phyloP scores from a whole-genome alignment of 2,329 filamentous ascomycete genomes.

The Fusarium sp. region DNA sequence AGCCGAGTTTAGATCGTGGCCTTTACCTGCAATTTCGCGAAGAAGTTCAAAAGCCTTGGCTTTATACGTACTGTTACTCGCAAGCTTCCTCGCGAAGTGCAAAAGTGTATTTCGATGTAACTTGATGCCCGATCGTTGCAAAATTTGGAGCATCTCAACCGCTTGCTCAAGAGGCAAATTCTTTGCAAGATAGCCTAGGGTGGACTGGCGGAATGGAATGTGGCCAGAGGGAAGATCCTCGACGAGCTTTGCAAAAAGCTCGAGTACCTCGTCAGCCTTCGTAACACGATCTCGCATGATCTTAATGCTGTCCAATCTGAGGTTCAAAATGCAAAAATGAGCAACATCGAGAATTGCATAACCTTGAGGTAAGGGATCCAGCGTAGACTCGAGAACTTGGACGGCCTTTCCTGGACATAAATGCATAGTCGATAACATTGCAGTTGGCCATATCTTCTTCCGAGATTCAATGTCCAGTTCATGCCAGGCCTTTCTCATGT shows the following conservation, averaged over 20 bases:
- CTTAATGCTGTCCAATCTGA: slow-evolving; percentile 33
- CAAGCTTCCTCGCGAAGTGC: slow-evolving; percentile 61
- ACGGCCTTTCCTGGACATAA: slow-evolving; percentile 48
- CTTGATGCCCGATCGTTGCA: slow-evolving; percentile 46
- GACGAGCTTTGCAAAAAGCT: slow-evolving; percentile 47
- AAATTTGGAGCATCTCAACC: slow-evolving; percentile 51
- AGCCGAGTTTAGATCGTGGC: slow-evolving; percentile 59
- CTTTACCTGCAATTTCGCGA: slow-evolving; percentile 50
- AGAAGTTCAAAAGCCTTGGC: slow-evolving; percentile 58
- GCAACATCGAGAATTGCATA: slow-evolving; percentile 55
- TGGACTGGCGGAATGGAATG: slow-evolving; percentile 54
- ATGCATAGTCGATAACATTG: slow-evolving; percentile 53
- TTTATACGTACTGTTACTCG: slow-evolving; percentile 55
- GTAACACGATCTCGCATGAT: slow-evolving; percentile 36
- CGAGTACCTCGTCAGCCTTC: slow-evolving; percentile 48
- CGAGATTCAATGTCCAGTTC: slow-evolving; percentile 43
- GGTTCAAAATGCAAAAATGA: slow-evolving; percentile 45
- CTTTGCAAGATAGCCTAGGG: slow-evolving; percentile 51
- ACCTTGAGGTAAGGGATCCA: slow-evolving; percentile 51
- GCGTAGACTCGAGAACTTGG: slow-evolving; percentile 53
- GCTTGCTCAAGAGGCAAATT: slow-evolving; percentile 48
- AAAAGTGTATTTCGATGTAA: slow-evolving; percentile 59
- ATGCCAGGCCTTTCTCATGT: slow-evolving; percentile 52
- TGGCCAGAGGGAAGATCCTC: slow-evolving; percentile 46
- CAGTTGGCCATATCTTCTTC: slow-evolving; percentile 46